Evolutionary conservation across 2,329 filamentous ascomycete species (phyloP), one percentile per base, ranked within the genome.

Genomic region (Elsinoe batatas): DNA sequence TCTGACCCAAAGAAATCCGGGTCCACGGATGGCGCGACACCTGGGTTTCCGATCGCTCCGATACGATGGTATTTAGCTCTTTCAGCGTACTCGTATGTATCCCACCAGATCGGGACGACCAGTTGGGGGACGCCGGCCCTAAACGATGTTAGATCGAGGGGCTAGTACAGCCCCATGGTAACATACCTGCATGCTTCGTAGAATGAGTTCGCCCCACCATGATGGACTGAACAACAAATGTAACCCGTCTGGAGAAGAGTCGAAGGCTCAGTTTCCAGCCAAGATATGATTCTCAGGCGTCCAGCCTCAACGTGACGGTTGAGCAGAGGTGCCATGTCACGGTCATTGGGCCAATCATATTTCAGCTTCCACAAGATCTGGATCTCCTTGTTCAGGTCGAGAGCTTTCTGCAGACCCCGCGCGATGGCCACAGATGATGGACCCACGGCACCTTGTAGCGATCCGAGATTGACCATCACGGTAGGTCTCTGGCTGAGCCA

Each of bases 11-110:
- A 40, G 35, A 53, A 37, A 1, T 22, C 15, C 2, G 46, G 20
- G 7, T 38, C 55, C 10, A 51, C 38, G 12, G 33, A n/a, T 5
- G 55, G 55, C 8, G 55, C 55, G 12, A 50, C 46, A 8, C n/a
- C 38, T 13, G 30, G 17, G 17, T 53, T 56, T 7, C 55, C 55
- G 20, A 49, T 36, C 1, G 46, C 37, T 1, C 55, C 55, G 0
- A 56, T 53, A 8, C 55, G 26, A 1, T 51, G 55, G 35, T 56
- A 56, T 12, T 56, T 50, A 30, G 36, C 55, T n/a, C 46, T 46
- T 4, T 51, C 50, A 8, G 55, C 55, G 40, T 51, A 56, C 12
- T 56, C 55, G 38, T 56, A 56, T 44, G 55, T 56, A 6, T 56
- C 55, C 20, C 49, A 51, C 55, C 55, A 56, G 13, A 56, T 50